Conservation (phyloP, 441 rosid species). For the Pelargonium citronellum region DNA sequence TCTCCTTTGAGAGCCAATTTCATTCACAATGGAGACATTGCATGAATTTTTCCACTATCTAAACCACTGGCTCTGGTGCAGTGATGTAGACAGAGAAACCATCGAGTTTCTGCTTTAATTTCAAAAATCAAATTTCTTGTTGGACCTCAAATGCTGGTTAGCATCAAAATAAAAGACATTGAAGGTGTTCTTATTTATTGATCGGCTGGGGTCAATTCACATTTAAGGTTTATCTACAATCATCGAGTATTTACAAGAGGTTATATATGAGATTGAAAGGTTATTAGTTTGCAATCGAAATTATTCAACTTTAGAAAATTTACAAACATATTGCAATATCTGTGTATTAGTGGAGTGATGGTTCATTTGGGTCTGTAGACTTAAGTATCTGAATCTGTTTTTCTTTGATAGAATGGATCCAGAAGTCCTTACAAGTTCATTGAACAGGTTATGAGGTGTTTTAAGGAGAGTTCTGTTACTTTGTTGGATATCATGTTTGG, state of each 20-base stretch:
- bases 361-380: neutral
- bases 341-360: neutral
- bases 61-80: neutral
- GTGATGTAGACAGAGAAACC: neutral
- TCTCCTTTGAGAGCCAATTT: neutral
- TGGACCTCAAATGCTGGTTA: neutral
- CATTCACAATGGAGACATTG: neutral
- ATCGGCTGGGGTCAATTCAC: neutral
- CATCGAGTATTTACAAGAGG: neutral
- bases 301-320: neutral
- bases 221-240: neutral
- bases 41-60: neutral
- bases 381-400: neutral
- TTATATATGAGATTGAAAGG: neutral
- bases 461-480: constrained; percentile 49
- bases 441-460: constrained; percentile 36
- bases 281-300: neutral
- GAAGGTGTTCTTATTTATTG: neutral
- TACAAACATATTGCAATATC: neutral
- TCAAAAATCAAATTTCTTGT: neutral
- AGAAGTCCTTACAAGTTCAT: constrained; percentile 12
- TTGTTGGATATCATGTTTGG: constrained; percentile 58
- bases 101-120: neutral
- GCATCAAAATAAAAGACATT: neutral
- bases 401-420: constrained; percentile 1